Evolutionary conservation across 1,284 basidiomycete species (phyloP).

Genomic region (Irpex sp.): DNA sequence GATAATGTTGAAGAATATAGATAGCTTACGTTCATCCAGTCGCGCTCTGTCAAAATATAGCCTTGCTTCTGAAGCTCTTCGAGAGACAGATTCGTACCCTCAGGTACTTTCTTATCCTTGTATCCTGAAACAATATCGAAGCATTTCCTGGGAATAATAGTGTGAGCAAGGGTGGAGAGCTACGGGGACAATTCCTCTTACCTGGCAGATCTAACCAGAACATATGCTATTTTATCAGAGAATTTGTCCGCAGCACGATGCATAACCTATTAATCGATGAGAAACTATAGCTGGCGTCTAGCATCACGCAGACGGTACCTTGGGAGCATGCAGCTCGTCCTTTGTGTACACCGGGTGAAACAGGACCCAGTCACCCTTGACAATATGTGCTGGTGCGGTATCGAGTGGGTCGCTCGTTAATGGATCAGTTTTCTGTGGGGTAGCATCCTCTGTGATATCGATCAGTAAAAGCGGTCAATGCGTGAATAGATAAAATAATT

Average conservation of each 20-base stretch:
- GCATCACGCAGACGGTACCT: slow-evolving; percentile 35
- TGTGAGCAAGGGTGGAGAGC: neutral
- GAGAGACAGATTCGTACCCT: slow-evolving; percentile 56
- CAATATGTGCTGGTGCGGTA: slow-evolving; percentile 6
- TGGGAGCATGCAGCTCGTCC: slow-evolving; percentile 77
- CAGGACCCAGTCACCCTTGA: slow-evolving; percentile 77
- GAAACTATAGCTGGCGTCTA: neutral
- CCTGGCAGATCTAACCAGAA: slow-evolving; percentile 59
- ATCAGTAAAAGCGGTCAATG: neutral
- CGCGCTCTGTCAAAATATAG: slow-evolving; percentile 67
- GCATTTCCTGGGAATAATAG: slow-evolving; percentile 36
- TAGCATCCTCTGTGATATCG: slow-evolving; percentile 16
- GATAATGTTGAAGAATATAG: neutral
- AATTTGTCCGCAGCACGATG: slow-evolving; percentile 63
- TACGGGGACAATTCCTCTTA: slow-evolving; percentile 14
- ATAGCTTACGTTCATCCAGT: slow-evolving; percentile 71
- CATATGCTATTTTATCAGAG: slow-evolving; percentile 70
- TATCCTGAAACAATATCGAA: slow-evolving; percentile 84
- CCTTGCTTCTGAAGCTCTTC: slow-evolving; percentile 71
- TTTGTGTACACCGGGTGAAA: slow-evolving; percentile 80
- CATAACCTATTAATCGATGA: slow-evolving; percentile 50
- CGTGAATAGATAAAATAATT: neutral
- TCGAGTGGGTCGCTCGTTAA: slow-evolving; percentile 7
- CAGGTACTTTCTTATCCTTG: slow-evolving; percentile 67
- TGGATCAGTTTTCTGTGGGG: neutral